Percentiles rank a stretch among this genome's conserved stretches.
phyloP scores from a whole-genome alignment of 139 green algal genomes.

The Chlamydomonas sphaeroides region DNA sequence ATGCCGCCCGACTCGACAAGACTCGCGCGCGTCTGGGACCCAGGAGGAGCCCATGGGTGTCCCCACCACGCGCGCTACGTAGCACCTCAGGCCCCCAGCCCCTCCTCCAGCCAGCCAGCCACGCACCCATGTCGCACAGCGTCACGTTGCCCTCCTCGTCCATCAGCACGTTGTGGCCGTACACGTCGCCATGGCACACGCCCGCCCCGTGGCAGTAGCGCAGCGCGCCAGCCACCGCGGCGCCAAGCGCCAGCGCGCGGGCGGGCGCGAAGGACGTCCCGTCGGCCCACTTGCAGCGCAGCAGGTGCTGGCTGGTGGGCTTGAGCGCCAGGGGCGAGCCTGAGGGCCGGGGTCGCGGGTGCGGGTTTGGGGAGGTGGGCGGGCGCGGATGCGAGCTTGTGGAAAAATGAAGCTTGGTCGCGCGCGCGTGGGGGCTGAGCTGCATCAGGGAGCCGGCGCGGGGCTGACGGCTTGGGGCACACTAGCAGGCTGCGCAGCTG shows the following conservation, averaged over 20 bases:
- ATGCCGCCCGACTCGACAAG: too few species aligned
- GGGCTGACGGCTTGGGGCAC: too few species aligned
- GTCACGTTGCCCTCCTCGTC: slow-evolving; percentile 52
- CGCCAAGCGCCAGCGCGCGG: slow-evolving; percentile 54
- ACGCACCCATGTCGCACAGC: slow-evolving; percentile 84
- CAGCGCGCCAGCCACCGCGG: slow-evolving; percentile 51
- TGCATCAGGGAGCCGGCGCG: background rate
- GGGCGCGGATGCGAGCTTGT: too few species aligned
- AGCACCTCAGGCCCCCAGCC: too few species aligned
- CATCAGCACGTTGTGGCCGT: slow-evolving; percentile 83
- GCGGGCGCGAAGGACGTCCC: slow-evolving; percentile 41
- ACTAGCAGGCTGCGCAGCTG: too few species aligned
- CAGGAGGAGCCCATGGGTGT: too few species aligned
- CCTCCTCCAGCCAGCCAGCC: too few species aligned
- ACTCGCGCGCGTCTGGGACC: too few species aligned
- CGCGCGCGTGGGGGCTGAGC: background rate
- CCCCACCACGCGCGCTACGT: too few species aligned
- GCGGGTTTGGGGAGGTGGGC: too few species aligned
- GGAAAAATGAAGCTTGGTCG: too few species aligned
- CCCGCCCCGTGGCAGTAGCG: slow-evolving; percentile 39
- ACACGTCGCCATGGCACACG: slow-evolving; percentile 84
- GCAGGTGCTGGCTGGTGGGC: slow-evolving; percentile 74
- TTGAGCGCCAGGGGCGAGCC: slow-evolving; percentile 50
- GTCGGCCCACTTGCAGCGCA: slow-evolving; percentile 68
- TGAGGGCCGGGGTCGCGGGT: background rate